Evolutionary conservation across 257 asterid species (phyloP), one percentile per base, ranked within the genome.

Genomic region (Nicotiana attenuata): DNA sequence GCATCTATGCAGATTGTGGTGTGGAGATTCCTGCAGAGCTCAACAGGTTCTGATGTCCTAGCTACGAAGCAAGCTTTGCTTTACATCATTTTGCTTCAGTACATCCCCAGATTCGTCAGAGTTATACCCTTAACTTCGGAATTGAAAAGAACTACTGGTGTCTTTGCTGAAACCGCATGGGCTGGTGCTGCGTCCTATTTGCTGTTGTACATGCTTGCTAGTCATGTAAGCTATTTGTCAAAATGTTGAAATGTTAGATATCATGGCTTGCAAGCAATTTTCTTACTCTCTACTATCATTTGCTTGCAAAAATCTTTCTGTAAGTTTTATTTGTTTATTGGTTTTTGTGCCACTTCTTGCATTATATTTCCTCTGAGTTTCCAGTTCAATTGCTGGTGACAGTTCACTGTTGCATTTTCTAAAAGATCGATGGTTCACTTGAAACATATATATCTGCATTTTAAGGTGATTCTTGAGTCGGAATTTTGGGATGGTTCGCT

Each of bases 101-200:
- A 96, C 76, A 80, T 94, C 69, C 98, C 98, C 13, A 91, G 99
- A 85, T 88, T 93, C 78, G 87, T 88, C 52, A 92, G 98, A 65
- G 84, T 96, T 20, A 64, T 88, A 80, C 98, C 99, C 15, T 90
- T 96, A 81, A 92, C 95, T 38, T 93, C 98, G 16, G 99, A 96
- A 86, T 73, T 96, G 89, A 96, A 96, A 86, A 92, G 99, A 85
- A 96, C 99, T 20, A 87, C 99, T 67, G 99, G 99, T 84, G 97
- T 96, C 86, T 96, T 96, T 86, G 99, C 98, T 84, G 98, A 96
- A 90, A 93, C 98, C 80, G 99, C 99, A 20, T 96, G 98, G 98
- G 99, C 97, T 87, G 99, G 99, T 86, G 99, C 99, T 41, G 99
- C 91, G 60, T 90, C 92, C 82, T 96, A 96, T 85, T 87, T 96